These are phyloP conservation scores for Aurinia saxatilis DNA, from an alignment of 345 rosid species.

Conservation along the genomic window DNA sequence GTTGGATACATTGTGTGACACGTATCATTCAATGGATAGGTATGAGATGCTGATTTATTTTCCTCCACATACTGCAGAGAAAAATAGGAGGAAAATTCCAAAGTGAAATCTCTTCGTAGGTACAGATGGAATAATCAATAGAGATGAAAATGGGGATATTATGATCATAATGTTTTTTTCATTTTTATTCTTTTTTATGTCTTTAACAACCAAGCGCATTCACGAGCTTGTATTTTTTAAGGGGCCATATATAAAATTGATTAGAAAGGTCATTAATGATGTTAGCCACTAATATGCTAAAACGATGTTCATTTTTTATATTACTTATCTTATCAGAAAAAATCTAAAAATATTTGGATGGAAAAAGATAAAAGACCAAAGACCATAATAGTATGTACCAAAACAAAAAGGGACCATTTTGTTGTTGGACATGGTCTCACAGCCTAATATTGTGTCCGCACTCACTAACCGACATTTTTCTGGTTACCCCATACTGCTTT, in stretches of 20 bases:
- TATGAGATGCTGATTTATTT: slow-evolving; percentile 22
- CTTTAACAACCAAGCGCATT: slow-evolving; percentile 14
- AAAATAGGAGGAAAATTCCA: slow-evolving; percentile 18
- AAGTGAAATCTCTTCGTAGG: slow-evolving; percentile 15
- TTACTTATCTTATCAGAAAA: neutral
- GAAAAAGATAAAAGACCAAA: neutral
- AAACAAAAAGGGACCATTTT: slow-evolving; percentile 5
- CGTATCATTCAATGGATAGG: slow-evolving; percentile 19
- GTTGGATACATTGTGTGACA: slow-evolving; percentile 16
- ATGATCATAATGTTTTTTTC: neutral
- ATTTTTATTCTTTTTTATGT: neutral
- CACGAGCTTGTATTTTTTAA: slow-evolving; percentile 6
- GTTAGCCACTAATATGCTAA: neutral
- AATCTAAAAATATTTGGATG: neutral
- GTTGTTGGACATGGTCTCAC: slow-evolving; percentile 1
- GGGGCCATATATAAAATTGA: slow-evolving; percentile 3
- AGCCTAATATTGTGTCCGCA: slow-evolving; percentile 6
- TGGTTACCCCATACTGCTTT: slow-evolving; percentile 2
- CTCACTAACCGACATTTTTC: slow-evolving; percentile 13
- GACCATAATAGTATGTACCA: slow-evolving; percentile 7
- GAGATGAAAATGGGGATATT: neutral
- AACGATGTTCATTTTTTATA: neutral
- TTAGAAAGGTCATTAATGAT: slow-evolving; percentile 10
- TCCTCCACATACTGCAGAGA: slow-evolving; percentile 13
- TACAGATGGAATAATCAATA: slow-evolving; percentile 18